Base-by-base conservation (phyloP, 257 asterid species). In the Solanum pimpinellifolium region DNA sequence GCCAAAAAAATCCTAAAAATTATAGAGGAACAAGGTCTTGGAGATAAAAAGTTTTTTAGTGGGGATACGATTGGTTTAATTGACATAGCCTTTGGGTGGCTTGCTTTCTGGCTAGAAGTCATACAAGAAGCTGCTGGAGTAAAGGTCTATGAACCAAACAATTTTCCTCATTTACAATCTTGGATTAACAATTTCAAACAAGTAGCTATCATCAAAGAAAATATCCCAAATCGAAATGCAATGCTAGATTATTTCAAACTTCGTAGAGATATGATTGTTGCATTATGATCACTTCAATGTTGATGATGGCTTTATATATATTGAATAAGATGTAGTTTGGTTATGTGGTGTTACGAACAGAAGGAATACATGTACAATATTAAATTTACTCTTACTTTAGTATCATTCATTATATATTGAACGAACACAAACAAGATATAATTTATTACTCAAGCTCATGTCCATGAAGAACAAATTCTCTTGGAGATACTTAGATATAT, bases 11-110 rank as follows among this genome's bases (percentile, higher is more conserved):
- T 69, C 16, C 87, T 90, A 68, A 89, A 87, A 73, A 52, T 75
- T 13, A 20, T 90, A 8, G 91, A 90, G 13, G 88, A 90, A 39
- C 44, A 87, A 13, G 68, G 78, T 25, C 83, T 90, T 9, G 91
- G 91, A 20, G 80, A 86, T 13, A 86, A 90, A 89, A 90, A 68
- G n/a, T 90, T 41, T 60, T 89, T 90, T 23, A 77, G 89, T 47
- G 89, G 91, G 21, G 75, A 87, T 9, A 44, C 15, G 5, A 68
- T 89, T 31, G 89, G 85, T 11, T 65, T 86, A 42, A 87, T 62
- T 70, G 92, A 90, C 74, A 16, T 89, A 41, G 39, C 83, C 9
- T 76, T 87, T 49, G 89, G 87, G 1, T 90, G 91, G 91, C 39
- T 89, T 20, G 81, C 89, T 23, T 12, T 33, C 13, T 87, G 91